Base-by-base conservation (phyloP, 352 stramenopile species). In the Globisporangium nunn region DNA sequence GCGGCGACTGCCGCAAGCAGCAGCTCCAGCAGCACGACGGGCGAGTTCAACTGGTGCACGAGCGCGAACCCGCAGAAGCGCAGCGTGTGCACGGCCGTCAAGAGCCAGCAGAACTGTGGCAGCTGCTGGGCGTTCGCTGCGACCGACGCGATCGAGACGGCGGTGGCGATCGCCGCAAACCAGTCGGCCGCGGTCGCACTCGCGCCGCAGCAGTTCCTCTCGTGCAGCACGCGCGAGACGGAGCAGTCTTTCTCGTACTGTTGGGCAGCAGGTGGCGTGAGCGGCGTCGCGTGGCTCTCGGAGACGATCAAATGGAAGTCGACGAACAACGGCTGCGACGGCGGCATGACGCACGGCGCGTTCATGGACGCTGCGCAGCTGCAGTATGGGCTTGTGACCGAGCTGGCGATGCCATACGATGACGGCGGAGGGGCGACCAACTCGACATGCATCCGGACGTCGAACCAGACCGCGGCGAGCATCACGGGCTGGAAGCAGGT, bases 111-210 rank as follows among this genome's bases (percentile, higher is more conserved):
- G 41, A 87, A 85, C 51, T 92, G 81, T 54, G 81, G 81, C n/a
- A 88, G 75, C 58, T 92, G 81, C 61, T 92, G 81, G 81, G 78
- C 81, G 2, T 92, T 92, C 37, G 81, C 79, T 14, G 81, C 81
- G 1, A 72, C 79, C 1, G 81, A 92, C 62, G 73, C 81, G 28
- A 92, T 92, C 37, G 81, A 92, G 57, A 89, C 81, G 17, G 81
- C 81, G 0, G 81, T 92, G 0, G 71, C 73, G 28, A 84, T 90
- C 52, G 72, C 77, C 0, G 75, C 80, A 15, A 83, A 87, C 40
- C 68, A 84, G 52, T 67, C 63, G 0, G 66, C 75, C 1, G 75
- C 75, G 0, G 77, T 91, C 29, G 75, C 81, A 28, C 69, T 92
- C 40, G 88, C 81, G 2, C 78, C 81, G n/a, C 78, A 92, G 67